A percentile compares a stretch with the other conserved stretches of the same genome.
Evolutionary conservation across 2,329 filamentous ascomycete species (phyloP).

Genomic region (Cryphonectria nitschkei): DNA sequence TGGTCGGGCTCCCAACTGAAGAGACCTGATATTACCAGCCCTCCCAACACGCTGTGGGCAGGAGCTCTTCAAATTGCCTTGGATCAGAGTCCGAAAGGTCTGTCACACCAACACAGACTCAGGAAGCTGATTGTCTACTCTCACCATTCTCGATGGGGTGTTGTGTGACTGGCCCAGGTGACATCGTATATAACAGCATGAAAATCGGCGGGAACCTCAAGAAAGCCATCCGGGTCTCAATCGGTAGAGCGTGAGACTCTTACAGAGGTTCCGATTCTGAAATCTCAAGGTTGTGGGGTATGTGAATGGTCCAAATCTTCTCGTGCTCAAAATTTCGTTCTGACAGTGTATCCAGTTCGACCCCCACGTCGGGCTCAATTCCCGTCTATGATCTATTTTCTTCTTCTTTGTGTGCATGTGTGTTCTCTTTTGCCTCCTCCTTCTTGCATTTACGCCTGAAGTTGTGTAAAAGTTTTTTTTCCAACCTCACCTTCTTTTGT

Average conservation of each 20-base stretch:
- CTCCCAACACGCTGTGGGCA: background rate
- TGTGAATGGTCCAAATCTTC: background rate
- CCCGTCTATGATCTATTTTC: slow-evolving; percentile 28
- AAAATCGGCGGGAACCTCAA: background rate
- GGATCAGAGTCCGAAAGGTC: too few species aligned
- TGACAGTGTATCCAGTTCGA: slow-evolving; percentile 29
- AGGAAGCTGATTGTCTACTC: background rate
- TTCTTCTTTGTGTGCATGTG: background rate
- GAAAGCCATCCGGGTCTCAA: slow-evolving; percentile 60
- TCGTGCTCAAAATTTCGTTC: background rate
- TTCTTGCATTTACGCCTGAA: background rate
- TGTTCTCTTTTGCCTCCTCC: background rate
- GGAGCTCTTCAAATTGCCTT: too few species aligned
- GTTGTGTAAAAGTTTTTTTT: background rate
- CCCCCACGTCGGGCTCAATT: slow-evolving; percentile 36
- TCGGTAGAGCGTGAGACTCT: slow-evolving; percentile 76
- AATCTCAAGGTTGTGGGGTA: slow-evolving; percentile 19
- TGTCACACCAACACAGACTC: background rate
- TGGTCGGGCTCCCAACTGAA: background rate
- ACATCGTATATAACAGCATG: background rate
- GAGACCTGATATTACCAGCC: background rate
- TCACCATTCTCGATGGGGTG: background rate
- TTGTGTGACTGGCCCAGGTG: background rate
- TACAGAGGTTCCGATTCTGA: slow-evolving; percentile 36
- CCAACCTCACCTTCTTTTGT: too few species aligned